Conservation (phyloP, 805 yeast genomes). For the Ogataea thermomethanolica region DNA sequence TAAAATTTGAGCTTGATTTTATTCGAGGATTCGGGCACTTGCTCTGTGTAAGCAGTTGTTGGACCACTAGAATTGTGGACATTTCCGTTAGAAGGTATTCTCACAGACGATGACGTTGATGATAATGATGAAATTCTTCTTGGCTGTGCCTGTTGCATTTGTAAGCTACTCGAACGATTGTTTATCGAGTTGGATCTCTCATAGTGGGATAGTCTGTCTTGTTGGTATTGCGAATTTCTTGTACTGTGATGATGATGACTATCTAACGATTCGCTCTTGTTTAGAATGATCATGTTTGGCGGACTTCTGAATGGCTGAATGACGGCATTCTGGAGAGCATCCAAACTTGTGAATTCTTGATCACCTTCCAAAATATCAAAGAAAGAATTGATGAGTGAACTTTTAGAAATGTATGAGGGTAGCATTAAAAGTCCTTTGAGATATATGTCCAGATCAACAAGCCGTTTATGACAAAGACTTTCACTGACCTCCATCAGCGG, state of each 20-base stretch:
- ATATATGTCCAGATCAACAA: slow-evolving; percentile 53
- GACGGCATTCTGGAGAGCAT: slow-evolving; percentile 18
- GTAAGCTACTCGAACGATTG: slow-evolving; percentile 24
- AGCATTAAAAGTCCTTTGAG: slow-evolving; percentile 55
- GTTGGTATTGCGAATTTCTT: slow-evolving; percentile 41
- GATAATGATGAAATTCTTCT: slow-evolving; percentile 21
- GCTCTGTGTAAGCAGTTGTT: background rate
- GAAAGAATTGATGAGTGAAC: slow-evolving; percentile 62
- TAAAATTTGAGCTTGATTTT: slow-evolving; percentile 70
- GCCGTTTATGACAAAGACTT: slow-evolving; percentile 49
- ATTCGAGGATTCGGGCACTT: slow-evolving; percentile 16
- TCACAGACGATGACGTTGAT: slow-evolving; percentile 18
- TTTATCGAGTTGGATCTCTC: slow-evolving; percentile 29
- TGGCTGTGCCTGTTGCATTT: slow-evolving; percentile 17
- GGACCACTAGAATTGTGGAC: slow-evolving; percentile 2
- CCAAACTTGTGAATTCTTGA: slow-evolving; percentile 37
- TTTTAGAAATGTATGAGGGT: slow-evolving; percentile 73
- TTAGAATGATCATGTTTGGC: slow-evolving; percentile 29
- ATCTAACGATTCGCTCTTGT: slow-evolving; percentile 16
- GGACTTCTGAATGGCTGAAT: slow-evolving; percentile 31
- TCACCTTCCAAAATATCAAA: slow-evolving; percentile 70
- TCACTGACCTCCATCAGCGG: slow-evolving; percentile 92
- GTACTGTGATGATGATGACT: slow-evolving; percentile 17
- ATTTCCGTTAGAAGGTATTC: slow-evolving; percentile 16
- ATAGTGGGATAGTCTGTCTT: slow-evolving; percentile 51